Conservation (phyloP, 805 yeast species). For the Hanseniaspora hatyaiensis region DNA sequence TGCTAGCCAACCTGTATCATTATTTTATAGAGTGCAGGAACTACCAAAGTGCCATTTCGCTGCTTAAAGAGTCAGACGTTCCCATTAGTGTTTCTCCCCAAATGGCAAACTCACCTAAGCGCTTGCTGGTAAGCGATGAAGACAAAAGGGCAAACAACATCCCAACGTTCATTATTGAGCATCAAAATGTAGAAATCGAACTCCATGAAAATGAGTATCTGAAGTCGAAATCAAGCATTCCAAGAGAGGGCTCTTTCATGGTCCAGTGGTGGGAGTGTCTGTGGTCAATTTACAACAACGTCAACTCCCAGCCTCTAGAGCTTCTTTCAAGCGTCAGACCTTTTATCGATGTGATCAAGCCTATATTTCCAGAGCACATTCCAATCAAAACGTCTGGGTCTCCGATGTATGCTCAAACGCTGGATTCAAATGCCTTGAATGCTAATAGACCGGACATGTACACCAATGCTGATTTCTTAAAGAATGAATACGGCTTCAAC, state of each 20-base stretch:
- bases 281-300: conserved; percentile 39
- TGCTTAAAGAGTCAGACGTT: conserved; percentile 37
- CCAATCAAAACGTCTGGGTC: conserved; percentile 19
- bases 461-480: neutral
- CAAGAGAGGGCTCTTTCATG: conserved; percentile 37
- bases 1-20: conserved; percentile 43
- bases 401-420: conserved; percentile 24
- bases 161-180: conserved; percentile 16
- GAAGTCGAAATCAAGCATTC: conserved; percentile 33
- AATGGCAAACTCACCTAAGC: conserved; percentile 11
- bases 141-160: conserved; percentile 2
- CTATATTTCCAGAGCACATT: conserved; percentile 18
- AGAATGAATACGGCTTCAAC: neutral
- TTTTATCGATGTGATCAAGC: conserved; percentile 19
- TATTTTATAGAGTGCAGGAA: conserved; percentile 38
- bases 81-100: conserved; percentile 26
- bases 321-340: conserved; percentile 20
- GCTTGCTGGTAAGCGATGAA: conserved; percentile 18
- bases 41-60: conserved; percentile 39
- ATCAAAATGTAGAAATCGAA: conserved; percentile 4
- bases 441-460: conserved; percentile 16
- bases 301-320: conserved; percentile 29
- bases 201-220: conserved; percentile 22
- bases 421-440: conserved; percentile 9
- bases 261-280: conserved; percentile 48